Evolutionary conservation across 2,329 filamentous ascomycete species (phyloP).

Genomic region (Hypoxylon sp.): DNA sequence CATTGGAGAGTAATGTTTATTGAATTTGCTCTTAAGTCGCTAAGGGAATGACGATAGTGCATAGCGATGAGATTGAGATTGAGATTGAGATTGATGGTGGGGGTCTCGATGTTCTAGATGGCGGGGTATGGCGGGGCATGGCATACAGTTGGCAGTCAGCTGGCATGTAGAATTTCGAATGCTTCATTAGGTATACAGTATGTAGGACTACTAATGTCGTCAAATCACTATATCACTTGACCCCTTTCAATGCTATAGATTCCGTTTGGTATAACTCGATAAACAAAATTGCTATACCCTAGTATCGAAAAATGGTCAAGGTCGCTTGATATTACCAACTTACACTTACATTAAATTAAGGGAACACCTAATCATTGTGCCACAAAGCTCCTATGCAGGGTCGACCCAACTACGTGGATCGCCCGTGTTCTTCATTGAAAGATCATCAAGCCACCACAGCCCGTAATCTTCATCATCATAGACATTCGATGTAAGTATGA

Average conservation of each 20-base stretch:
- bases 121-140: constrained; percentile 46
- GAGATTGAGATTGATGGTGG: constrained; percentile 34
- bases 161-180: constrained; percentile 22
- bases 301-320: background rate
- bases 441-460: constrained; percentile 25
- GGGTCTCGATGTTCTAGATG: constrained; percentile 30
- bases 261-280: background rate
- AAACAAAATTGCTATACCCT: background rate
- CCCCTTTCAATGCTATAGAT: background rate
- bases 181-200: background rate
- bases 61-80: constrained; percentile 10
- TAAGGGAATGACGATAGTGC: constrained; percentile 8
- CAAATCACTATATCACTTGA: constrained; percentile 2
- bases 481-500: constrained; percentile 8
- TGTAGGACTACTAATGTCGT: background rate
- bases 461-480: constrained; percentile 19
- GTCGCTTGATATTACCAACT: background rate
- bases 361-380: background rate
- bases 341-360: constrained; percentile 7
- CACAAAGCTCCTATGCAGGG: constrained; percentile 11
- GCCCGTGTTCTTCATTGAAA: constrained; percentile 15
- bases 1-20: background rate
- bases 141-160: constrained; percentile 40
- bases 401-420: constrained; percentile 34
- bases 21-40: background rate